A percentile compares a stretch with the other conserved stretches of the same genome.
Conservation (phyloP, 768 basidiomycete genomes). For the Melanogaster broomeanus region DNA sequence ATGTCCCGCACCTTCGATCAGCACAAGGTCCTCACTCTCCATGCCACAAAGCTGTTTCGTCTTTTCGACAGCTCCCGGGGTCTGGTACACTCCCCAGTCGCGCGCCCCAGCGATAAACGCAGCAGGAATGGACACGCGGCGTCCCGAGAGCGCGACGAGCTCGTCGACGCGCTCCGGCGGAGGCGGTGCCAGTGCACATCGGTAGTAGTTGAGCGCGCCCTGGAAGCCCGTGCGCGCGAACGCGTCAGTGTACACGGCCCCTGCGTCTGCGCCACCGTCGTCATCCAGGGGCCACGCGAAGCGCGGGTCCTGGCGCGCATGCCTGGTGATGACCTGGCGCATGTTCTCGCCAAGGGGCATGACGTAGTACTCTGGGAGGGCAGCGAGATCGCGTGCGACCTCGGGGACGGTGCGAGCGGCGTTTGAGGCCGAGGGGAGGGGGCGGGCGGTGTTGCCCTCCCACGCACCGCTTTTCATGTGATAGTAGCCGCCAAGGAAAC, state of each 20-base stretch:
- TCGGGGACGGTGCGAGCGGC: conserved; percentile 19
- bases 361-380: conserved; percentile 60
- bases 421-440: conserved; percentile 34
- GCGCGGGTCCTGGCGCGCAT: conserved; percentile 30
- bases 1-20: conserved; percentile 59
- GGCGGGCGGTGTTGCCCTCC: conserved; percentile 41
- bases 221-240: conserved; percentile 60
- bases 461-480: conserved; percentile 63
- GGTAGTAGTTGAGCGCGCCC: conserved; percentile 62
- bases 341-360: conserved; percentile 57
- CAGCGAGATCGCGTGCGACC: conserved; percentile 36
- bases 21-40: conserved; percentile 46
- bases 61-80: conserved; percentile 46
- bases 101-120: conserved; percentile 56
- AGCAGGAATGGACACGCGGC: conserved; percentile 50
- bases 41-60: conserved; percentile 41
- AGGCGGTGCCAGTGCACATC: conserved; percentile 34
- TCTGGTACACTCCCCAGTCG: conserved; percentile 66
- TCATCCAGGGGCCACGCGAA: conserved; percentile 49
- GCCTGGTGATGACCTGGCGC: conserved; percentile 45
- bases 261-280: conserved; percentile 44
- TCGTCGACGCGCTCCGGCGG: conserved; percentile 41
- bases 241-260: conserved; percentile 46
- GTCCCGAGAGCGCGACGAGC: conserved; percentile 45
- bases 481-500: conserved; percentile 27